Evolutionary conservation across 116 monocot genomes (phyloP), one percentile per base, ranked within the genome.

Genomic region (Iris pallida): DNA sequence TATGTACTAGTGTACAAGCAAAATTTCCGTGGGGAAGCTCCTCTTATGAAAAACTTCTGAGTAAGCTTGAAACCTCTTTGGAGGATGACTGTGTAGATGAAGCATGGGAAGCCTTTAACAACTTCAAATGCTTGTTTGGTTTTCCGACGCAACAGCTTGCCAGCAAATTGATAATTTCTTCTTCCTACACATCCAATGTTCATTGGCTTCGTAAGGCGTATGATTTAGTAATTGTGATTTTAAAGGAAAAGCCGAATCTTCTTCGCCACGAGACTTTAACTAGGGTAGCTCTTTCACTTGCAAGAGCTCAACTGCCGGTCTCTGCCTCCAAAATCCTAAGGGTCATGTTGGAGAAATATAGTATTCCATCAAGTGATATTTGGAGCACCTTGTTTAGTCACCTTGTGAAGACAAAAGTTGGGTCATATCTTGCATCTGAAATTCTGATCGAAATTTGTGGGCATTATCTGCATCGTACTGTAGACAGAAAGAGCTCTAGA

Each of bases 361-460:
- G 65, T 14, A 55, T 79, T 68, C 81, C 83, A 45, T 56, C 82
- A 8, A 8, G 77, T 42, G 79, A 89, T 82, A 61, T 83, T 65
- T 79, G 73, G 74, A 66, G 60, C 56, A 65, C 74, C 19, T 49
- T 85, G 57, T 79, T 90, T 68, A 64, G 73, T 55, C 89, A 92
- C 69, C 63, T 92, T 66, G 89, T 85, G 16, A 90, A 80, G 81
- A 76, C 92, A 57, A 72, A 79, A 71, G 65, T 77, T 46, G 92
- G 97, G 7, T 89, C 85, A 8, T 79, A 68, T 63, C 74, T 90
- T 67, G 92, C 92, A 42, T 64, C 72, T 52, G 71, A 86, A 70
- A 63, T 97, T 55, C 76, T 97, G 71, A 47, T 83, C 16, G 89
- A 97, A 57, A 73, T 81, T 46, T 97, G 92, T 51, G 88, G 84